Base-by-base conservation (phyloP, 2,329 filamentous ascomycete genomes). In the Coniochaeta sp. region DNA sequence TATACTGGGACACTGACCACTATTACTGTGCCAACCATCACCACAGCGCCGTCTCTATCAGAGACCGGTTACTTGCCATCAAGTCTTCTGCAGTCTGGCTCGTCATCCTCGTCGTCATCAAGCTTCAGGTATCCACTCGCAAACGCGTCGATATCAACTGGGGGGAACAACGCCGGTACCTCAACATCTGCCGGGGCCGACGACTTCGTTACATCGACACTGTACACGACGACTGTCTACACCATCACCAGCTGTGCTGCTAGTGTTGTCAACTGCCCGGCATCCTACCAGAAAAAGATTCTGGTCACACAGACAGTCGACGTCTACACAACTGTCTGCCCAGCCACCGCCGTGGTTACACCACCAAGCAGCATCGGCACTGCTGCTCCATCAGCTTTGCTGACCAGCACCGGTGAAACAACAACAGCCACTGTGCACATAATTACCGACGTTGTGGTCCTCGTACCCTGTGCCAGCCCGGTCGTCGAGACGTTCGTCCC, bases 401-500 rank as follows among this genome's bases (percentile, higher is more conserved):
- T 47, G 22, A 48, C 14, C 45, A 31, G 26, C 27, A 9, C 27
- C 16, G 45, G 26, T 26, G 14, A 28, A 14, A 28, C 28, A 24
- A 28, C 26, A n/a, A 31, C 45, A 2, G 52, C 52, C 14, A 32
- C 47, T 6, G 50, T 53, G n/a, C 28, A 49, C 28, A 28, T 55
- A 48, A 54, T 58, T 31, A 61, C 57, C 18, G 57, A 58, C 52
- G 49, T 60, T 24, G 51, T 60, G 14, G 52, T 58, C 5, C 55
- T 62, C 14, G 53, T 53, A 18, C 54, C 58, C 3, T 61, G 59
- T 55, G 42, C 49, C 18, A 58, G 53, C 24, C 60, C 61, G 20
- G 50, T 62, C 22, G 55, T 61, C 8, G 51, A 55, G 33, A 62
- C 3, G 67, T 90, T 13, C 87, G 87, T 61, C 83, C 85, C 24